A percentile compares a stretch with the other conserved stretches of the same genome.
Conservation (phyloP, 2,329 filamentous ascomycete genomes). For the Emmonsiellopsis sp. region DNA sequence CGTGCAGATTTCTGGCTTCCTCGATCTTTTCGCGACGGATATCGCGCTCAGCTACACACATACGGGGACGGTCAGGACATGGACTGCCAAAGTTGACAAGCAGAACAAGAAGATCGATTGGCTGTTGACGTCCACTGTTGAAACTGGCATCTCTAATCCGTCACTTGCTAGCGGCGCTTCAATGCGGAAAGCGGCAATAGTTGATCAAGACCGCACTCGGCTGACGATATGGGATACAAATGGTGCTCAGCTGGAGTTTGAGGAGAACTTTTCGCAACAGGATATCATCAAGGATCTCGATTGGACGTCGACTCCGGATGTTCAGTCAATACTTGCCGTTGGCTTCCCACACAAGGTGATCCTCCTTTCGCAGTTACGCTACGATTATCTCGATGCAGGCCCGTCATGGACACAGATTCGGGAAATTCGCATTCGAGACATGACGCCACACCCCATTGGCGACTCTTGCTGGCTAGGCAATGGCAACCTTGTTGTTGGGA, state of each 20-base stretch:
- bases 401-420: conserved; percentile 83
- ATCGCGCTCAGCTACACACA: conserved; percentile 77
- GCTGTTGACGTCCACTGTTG: conserved; percentile 71
- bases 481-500: conserved; percentile 76
- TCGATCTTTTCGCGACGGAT: conserved; percentile 79
- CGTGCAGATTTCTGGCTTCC: conserved; percentile 63
- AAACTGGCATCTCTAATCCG: conserved; percentile 65
- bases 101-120: conserved; percentile 60
- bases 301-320: conserved; percentile 87
- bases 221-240: conserved; percentile 88
- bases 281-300: conserved; percentile 79
- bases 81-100: conserved; percentile 67
- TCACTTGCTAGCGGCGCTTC: conserved; percentile 77
- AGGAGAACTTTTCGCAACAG: conserved; percentile 62
- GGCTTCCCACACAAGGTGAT: conserved; percentile 81
- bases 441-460: conserved; percentile 83
- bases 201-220: conserved; percentile 62
- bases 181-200: conserved; percentile 76
- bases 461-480: conserved; percentile 86
- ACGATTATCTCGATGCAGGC: conserved; percentile 79
- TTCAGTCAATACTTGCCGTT: conserved; percentile 82
- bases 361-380: conserved; percentile 77
- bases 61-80: conserved; percentile 67
- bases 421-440: conserved; percentile 69
- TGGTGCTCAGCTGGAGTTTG: conserved; percentile 71